These are phyloP conservation scores for Aureobasidium uvarum DNA, from an alignment of 2,329 filamentous ascomycete genomes.

Conservation along the genomic window DNA sequence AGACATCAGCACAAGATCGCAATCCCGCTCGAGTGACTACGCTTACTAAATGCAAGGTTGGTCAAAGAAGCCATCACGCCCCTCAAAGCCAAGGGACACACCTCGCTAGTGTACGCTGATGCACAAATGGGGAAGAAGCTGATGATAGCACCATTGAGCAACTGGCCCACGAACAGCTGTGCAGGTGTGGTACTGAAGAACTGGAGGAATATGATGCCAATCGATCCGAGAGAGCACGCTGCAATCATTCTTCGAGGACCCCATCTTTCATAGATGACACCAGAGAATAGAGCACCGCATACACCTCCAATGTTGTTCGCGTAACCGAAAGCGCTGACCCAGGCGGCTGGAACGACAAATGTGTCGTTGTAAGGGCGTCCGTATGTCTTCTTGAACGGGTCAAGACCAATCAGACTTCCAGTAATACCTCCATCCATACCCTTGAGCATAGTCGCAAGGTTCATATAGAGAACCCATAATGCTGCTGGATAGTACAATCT, in stretches of 20 bases:
- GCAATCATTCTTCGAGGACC: constrained; percentile 26
- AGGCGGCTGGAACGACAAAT: constrained; percentile 24
- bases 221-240: constrained; percentile 8
- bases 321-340: constrained; percentile 26
- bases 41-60: constrained; percentile 55
- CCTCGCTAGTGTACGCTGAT: constrained; percentile 65
- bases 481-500: constrained; percentile 24
- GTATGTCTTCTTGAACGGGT: constrained; percentile 14
- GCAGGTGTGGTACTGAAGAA: constrained; percentile 22
- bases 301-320: constrained; percentile 25
- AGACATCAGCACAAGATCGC: background rate
- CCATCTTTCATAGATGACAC: constrained; percentile 16
- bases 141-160: constrained; percentile 24
- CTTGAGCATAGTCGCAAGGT: constrained; percentile 17
- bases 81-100: constrained; percentile 58
- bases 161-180: constrained; percentile 10
- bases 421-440: constrained; percentile 23
- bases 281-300: constrained; percentile 9
- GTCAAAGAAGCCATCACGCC: constrained; percentile 59
- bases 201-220: constrained; percentile 14
- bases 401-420: constrained; percentile 22
- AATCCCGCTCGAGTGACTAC: too few relatives aligned
- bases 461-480: constrained; percentile 21
- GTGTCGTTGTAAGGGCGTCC: constrained; percentile 14
- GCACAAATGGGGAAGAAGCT: constrained; percentile 54